Evolutionary conservation across 805 yeast species (phyloP).

Genomic region (Hanseniaspora thailandica): DNA sequence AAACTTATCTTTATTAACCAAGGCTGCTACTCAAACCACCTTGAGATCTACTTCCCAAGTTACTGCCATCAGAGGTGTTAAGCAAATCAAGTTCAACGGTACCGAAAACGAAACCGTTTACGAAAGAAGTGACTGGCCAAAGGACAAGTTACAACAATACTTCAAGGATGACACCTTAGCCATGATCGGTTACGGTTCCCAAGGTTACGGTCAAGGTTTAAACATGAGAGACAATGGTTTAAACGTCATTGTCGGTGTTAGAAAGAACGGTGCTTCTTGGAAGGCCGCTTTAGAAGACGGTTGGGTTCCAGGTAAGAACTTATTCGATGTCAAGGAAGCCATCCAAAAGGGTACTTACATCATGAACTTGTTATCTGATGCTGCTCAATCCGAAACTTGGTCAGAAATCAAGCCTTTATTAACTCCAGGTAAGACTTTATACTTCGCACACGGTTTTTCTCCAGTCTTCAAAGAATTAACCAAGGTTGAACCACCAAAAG

Average conservation of each 20-base stretch:
- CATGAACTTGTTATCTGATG: slow-evolving; percentile 97
- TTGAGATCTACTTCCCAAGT: slow-evolving; percentile 31
- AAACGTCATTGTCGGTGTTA: slow-evolving; percentile 94
- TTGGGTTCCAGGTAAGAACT: slow-evolving; percentile 99
- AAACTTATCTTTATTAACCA: slow-evolving; percentile 44
- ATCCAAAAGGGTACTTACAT: slow-evolving; percentile 80
- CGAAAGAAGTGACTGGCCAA: slow-evolving; percentile 99
- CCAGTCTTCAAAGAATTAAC: slow-evolving; percentile 98
- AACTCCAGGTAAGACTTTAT: slow-evolving; percentile 93
- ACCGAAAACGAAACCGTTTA: slow-evolving; percentile 76
- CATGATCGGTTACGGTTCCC: slow-evolving; percentile 97
- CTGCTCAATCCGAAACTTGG: slow-evolving; percentile 99
- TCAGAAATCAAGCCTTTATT: slow-evolving; percentile 69
- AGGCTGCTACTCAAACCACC: slow-evolving; percentile 32
- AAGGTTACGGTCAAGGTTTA: slow-evolving; percentile 99
- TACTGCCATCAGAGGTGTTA: slow-evolving; percentile 74
- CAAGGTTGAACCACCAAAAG: slow-evolving; percentile 86
- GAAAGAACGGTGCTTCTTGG: slow-evolving; percentile 99
- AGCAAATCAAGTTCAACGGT: slow-evolving; percentile 95
- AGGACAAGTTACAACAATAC: slow-evolving; percentile 87
- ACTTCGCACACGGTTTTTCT: slow-evolving; percentile 99
- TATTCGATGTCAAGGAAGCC: slow-evolving; percentile 91
- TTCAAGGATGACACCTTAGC: slow-evolving; percentile 98
- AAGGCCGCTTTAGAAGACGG: slow-evolving; percentile 99
- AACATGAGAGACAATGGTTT: slow-evolving; percentile 98